Conservation (phyloP, 2,329 filamentous ascomycete species). For the Atkinsonella texensis region DNA sequence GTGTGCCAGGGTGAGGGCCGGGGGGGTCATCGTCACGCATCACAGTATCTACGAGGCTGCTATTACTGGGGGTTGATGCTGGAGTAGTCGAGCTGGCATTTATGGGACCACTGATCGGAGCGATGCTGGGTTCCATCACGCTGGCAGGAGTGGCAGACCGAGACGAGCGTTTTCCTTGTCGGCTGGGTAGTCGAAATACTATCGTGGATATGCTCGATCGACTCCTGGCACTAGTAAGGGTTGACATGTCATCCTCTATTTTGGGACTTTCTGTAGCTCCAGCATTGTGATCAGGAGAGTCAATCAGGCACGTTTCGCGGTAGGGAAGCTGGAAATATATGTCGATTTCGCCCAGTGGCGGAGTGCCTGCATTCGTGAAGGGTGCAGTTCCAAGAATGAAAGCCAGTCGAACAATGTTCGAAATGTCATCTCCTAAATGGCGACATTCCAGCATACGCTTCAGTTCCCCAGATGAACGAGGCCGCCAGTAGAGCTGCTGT, state of each 20-base stretch:
- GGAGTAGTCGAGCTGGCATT: not conserved
- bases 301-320: constrained; percentile 23
- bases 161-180: constrained; percentile 24
- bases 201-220: constrained; percentile 17
- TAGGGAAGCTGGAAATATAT: constrained; percentile 26
- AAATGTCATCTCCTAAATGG: constrained; percentile 28
- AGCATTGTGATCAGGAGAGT: constrained; percentile 19
- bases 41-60: constrained; percentile 14
- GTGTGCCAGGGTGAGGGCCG: constrained; percentile 29
- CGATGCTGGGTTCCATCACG: constrained; percentile 7
- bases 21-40: constrained; percentile 22
- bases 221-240: constrained; percentile 16
- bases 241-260: constrained; percentile 17
- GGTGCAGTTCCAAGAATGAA: constrained; percentile 31
- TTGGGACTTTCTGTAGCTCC: constrained; percentile 12
- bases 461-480: constrained; percentile 29
- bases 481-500: constrained; percentile 27
- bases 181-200: constrained; percentile 19
- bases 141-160: constrained; percentile 23
- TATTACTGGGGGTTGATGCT: not conserved
- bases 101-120: not conserved
- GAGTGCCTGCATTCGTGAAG: constrained; percentile 23
- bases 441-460: constrained; percentile 33
- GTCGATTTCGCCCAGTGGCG: constrained; percentile 27
- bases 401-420: constrained; percentile 29